These are phyloP conservation scores for Cardamine resedifolia DNA, from an alignment of 345 rosid species.

Conservation along the genomic window DNA sequence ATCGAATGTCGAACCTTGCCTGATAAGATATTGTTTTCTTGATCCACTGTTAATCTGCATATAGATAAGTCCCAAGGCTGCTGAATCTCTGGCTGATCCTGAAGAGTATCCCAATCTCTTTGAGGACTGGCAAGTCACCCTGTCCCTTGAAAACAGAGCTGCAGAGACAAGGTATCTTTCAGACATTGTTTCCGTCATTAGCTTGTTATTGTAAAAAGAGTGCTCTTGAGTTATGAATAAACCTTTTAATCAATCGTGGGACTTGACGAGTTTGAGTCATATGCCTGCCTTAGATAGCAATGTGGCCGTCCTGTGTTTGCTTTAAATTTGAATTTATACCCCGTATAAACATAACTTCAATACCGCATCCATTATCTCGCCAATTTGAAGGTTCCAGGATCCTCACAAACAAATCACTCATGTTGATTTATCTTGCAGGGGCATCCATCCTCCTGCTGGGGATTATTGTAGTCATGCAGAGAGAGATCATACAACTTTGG, in stretches of 20 bases:
- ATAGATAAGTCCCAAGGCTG: constrained; percentile 94
- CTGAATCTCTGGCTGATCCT: constrained; percentile 97
- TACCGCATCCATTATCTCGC: not conserved
- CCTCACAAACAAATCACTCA: constrained; percentile 1
- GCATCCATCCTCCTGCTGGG: constrained; percentile 62
- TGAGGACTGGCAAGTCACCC: constrained; percentile 92
- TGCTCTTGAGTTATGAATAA: constrained; percentile 11
- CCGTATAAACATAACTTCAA: not conserved
- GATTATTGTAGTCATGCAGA: constrained; percentile 60
- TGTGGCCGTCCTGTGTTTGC: not conserved
- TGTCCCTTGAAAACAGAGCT: constrained; percentile 70
- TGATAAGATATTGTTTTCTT: constrained; percentile 14
- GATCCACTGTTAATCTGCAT: constrained; percentile 20
- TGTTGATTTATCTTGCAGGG: constrained; percentile 48
- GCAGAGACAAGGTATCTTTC: constrained; percentile 67
- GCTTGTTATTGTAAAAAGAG: not conserved
- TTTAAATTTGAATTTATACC: constrained; percentile 4
- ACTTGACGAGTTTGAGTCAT: not conserved
- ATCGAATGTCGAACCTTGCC: not conserved
- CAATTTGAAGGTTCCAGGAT: constrained; percentile 3
- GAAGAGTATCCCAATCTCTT: constrained; percentile 91
- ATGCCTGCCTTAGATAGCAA: constrained; percentile 3
- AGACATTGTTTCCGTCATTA: not conserved
- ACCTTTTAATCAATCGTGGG: not conserved
- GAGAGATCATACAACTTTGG: constrained; percentile 63